Conservation (phyloP, 192 early-diverging fungal genomes). For the Coemansia interrupta region DNA sequence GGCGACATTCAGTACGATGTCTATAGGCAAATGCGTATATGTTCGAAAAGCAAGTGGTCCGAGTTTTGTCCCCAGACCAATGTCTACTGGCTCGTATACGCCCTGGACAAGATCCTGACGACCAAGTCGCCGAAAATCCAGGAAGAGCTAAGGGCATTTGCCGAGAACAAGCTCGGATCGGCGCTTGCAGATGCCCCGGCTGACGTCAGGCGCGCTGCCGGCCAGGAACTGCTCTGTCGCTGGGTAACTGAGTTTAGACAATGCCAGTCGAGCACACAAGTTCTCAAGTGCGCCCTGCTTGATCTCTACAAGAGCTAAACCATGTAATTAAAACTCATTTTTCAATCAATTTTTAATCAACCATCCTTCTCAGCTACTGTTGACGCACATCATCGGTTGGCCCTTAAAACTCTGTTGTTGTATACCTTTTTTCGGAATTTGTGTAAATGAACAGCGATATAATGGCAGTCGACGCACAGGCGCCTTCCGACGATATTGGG, state of each 20-base stretch:
- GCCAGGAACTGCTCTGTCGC: constrained; percentile 47
- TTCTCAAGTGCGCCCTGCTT: constrained; percentile 44
- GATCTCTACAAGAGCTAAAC: constrained; percentile 45
- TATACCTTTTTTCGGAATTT: no score
- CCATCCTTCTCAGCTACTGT: background rate
- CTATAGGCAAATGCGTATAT: constrained; percentile 64
- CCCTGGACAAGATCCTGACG: constrained; percentile 48
- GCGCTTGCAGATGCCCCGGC: constrained; percentile 18
- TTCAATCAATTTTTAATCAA: constrained; percentile 4
- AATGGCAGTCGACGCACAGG: background rate
- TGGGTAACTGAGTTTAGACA: constrained; percentile 52
- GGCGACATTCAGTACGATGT: constrained; percentile 74
- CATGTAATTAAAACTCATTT: background rate
- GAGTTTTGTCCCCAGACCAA: constrained; percentile 50
- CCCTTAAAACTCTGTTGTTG: no score
- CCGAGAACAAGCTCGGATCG: constrained; percentile 40
- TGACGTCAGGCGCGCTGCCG: constrained; percentile 33
- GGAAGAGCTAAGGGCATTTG: constrained; percentile 44
- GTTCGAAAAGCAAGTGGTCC: constrained; percentile 36
- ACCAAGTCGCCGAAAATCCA: constrained; percentile 41
- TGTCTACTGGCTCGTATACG: constrained; percentile 48
- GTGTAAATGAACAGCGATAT: constrained; percentile 1
- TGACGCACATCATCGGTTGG: no score
- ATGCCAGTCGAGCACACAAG: constrained; percentile 45
- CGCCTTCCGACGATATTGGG: constrained; percentile 17